Percentiles rank a stretch among this genome's conserved stretches.
phyloP scores from a whole-genome alignment of 1,139 yeast genomes.

The Kazachstania sp. region DNA sequence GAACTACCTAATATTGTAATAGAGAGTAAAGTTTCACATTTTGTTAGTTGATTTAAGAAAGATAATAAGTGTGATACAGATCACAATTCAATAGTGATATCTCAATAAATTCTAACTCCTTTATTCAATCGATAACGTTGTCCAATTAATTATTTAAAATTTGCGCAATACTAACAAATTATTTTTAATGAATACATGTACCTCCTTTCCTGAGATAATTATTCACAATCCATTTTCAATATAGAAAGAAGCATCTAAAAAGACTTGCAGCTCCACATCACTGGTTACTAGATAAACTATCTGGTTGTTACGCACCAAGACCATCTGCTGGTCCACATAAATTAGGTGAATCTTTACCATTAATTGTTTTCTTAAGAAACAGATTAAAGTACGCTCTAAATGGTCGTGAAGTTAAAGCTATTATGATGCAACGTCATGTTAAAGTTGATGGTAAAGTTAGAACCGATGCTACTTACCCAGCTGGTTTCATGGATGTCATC shows the following conservation, averaged over 20 bases:
- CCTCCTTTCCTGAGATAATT: background rate
- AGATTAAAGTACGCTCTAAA: constrained; percentile 98
- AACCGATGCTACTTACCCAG: constrained; percentile 97
- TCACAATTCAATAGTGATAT: too few species aligned
- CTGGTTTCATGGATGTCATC: constrained; percentile 99
- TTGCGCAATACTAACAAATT: constrained; percentile 10
- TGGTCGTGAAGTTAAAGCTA: constrained; percentile 99
- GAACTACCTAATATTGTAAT: too few species aligned
- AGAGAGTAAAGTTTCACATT: too few species aligned
- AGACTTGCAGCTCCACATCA: constrained; percentile 99
- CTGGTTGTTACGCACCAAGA: constrained; percentile 99
- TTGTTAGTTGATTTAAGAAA: too few species aligned
- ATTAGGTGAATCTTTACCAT: constrained; percentile 97
- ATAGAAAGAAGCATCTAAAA: constrained; percentile 95
- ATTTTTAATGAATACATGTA: background rate
- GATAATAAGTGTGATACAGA: too few species aligned
- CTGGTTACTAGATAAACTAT: constrained; percentile 99
- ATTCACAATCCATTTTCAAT: constrained; percentile 67
- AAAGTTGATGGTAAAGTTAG: constrained; percentile 99
- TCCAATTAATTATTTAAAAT: too few species aligned
- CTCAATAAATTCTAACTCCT: too few species aligned
- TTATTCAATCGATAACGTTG: too few species aligned
- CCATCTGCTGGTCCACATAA: constrained; percentile 99
- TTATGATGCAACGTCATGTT: constrained; percentile 98
- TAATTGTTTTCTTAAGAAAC: constrained; percentile 97